Evolutionary conservation across 441 rosid genomes (phyloP).

Genomic region (Gossypium davidsonii): DNA sequence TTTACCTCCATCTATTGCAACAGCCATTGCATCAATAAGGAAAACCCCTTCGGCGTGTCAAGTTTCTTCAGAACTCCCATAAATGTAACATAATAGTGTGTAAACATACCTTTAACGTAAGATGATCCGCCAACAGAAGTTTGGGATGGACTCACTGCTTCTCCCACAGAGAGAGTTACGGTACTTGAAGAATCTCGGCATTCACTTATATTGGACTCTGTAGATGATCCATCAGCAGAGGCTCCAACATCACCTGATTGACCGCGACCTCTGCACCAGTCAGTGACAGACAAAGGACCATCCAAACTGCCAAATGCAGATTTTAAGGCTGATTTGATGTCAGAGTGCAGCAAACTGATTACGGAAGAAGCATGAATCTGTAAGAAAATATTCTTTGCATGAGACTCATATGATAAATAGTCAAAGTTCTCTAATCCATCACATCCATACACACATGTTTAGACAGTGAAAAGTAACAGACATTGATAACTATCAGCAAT

Average conservation of each 20-base stretch:
- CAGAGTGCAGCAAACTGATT: conserved; percentile 83
- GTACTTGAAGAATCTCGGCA: conserved; percentile 62
- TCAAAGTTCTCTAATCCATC: background rate
- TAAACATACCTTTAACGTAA: conserved; percentile 44
- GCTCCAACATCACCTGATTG: conserved; percentile 53
- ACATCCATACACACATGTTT: background rate
- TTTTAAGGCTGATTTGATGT: conserved; percentile 82
- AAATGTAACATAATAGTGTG: background rate
- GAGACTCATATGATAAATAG: conserved; percentile 7
- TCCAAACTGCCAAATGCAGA: conserved; percentile 83
- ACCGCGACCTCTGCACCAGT: conserved; percentile 95
- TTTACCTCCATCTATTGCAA: conserved; percentile 59
- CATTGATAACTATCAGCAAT: background rate
- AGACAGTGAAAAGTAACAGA: background rate
- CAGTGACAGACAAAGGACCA: conserved; percentile 85
- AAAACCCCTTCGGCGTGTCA: conserved; percentile 13
- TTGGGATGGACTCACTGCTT: conserved; percentile 55
- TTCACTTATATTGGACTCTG: conserved; percentile 69
- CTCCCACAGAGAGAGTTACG: conserved; percentile 42
- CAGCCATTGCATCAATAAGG: conserved; percentile 30
- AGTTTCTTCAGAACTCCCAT: conserved; percentile 19
- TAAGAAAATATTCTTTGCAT: conserved; percentile 23
- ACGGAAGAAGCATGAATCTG: conserved; percentile 89
- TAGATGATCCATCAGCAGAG: conserved; percentile 63
- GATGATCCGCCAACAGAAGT: conserved; percentile 56